Evolutionary conservation across 1,284 basidiomycete genomes (phyloP), one percentile per base, ranked within the genome.

Genomic region (Earliella scabrosa): DNA sequence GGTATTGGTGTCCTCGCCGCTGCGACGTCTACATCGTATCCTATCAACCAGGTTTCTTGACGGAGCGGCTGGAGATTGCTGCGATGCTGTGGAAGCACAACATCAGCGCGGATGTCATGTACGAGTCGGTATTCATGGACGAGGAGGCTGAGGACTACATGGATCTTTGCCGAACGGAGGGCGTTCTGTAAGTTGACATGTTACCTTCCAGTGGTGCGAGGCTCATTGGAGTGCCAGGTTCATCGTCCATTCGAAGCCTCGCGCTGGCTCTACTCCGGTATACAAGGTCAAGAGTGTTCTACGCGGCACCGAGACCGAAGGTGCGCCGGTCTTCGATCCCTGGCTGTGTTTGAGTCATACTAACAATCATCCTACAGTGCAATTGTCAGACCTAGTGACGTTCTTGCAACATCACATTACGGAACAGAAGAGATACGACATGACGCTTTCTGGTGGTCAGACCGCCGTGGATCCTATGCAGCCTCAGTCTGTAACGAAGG

Each of bases 81-180:
- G 77, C 88, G 2, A 81, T 88, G 59, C 75, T 95, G 23, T 95
- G 93, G 93, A 80, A 86, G 60, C 80, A 92, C 64, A 84, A 83
- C 48, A 93, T 95, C 67, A 90, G 90, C 60, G 88, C 92, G 0
- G 93, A 95, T 72, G 74, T 95, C 58, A 93, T 94, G 85, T 95
- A 95, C 66, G 91, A 93, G 59, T 80, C 81, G 5, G 86, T 83
- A 10, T 69, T 92, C 39, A 74, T 76, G 2, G 83, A 86, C 56
- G 70, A 74, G 6, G 85, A 88, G 50, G 78, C 82, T 57, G 87
- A 89, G 70, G 84, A 81, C 53, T 79, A 88, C 61, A 71, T 83
- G 18, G 87, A 88, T 41, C 72, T 82, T 27, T 93, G 90, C 65
- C 73, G 74, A n/a, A 75, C 85, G 21, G 90, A 93, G 69, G 90